Base-by-base conservation (phyloP, 495 filamentous ascomycete genomes). In the Penicillium bialowiezense region DNA sequence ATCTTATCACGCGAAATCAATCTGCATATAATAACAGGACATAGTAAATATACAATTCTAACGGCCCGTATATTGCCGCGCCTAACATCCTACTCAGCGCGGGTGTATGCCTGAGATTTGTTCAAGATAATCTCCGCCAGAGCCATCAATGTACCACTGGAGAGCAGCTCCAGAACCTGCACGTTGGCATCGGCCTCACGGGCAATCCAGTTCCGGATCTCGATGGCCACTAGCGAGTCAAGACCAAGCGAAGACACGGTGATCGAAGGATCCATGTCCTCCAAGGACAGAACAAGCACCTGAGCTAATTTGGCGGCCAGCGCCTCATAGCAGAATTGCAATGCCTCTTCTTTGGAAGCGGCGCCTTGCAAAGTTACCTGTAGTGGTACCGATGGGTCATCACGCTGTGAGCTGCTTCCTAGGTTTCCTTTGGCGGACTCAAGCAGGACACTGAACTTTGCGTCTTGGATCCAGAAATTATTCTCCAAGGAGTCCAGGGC, bases 201-300 rank as follows among this genome's bases (percentile, higher is more conserved):
- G 12, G 60, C 58, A 53, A 71, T 59, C 68, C 68, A 72, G 34
- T 68, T 66, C 0, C 64, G 53, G n/a, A 72, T 56, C 47, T 72
- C 69, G 36, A 71, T 63, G 1, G 65, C 65, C 9, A 72, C 69
- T 26, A 72, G 48, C 5, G 68, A 71, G 39, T 71, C 69, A n/a
- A 71, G 52, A 9, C 69, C 67, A 31, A 64, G 47, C 7, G 59
- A 56, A 17, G 54, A 36, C 13, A 67, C 54, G 13, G 68, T 52
- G 14, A 58, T 60, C 12, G 48, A 56, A 3, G 52, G 56, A 44
- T 69, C 65, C 57, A 72, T 68, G 31, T 69, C 65, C 32, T 69
- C 59, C 15, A 57, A 8, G 3, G 45, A 48, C 5, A 69, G 56
- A 3, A 59, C 55, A 7, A 70, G 51, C 1, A 64, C 49, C 17